phyloP scores from a whole-genome alignment of 495 filamentous ascomycete species.

The Podospora pseudoanserina region DNA sequence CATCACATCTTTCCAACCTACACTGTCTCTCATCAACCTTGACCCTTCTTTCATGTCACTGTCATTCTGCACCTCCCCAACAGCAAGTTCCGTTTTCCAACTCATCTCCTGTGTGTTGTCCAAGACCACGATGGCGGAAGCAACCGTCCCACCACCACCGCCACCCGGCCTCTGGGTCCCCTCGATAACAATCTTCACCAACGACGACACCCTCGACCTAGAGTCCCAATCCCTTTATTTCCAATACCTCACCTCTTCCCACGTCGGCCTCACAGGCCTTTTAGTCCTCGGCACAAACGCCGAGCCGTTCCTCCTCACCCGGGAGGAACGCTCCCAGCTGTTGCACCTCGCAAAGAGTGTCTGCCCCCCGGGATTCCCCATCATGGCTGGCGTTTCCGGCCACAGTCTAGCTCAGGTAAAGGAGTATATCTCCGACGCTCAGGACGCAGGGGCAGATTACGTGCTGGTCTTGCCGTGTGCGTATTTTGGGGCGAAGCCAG shows the following conservation, averaged over 20 bases:
- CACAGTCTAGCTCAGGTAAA: constrained; percentile 63
- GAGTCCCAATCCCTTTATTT: constrained; percentile 51
- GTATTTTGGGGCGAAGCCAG: constrained; percentile 59
- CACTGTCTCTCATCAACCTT: neutral
- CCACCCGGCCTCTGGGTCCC: constrained; percentile 44
- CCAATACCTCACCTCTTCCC: constrained; percentile 45
- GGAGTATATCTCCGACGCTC: constrained; percentile 57
- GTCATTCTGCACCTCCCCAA: no score
- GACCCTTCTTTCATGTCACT: no score
- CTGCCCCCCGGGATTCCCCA: constrained; percentile 44
- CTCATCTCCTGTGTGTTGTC: no score
- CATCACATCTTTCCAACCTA: neutral
- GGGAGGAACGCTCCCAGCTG: constrained; percentile 53
- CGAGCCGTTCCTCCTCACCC: constrained; percentile 62
- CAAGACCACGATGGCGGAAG: neutral
- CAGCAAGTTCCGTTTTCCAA: no score
- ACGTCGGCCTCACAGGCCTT: constrained; percentile 53
- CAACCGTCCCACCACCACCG: constrained; percentile 34
- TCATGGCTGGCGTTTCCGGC: constrained; percentile 62
- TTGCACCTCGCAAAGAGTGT: constrained; percentile 49
- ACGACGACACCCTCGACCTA: constrained; percentile 49
- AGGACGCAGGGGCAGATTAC: constrained; percentile 56
- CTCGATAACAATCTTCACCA: constrained; percentile 54
- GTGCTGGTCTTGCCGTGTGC: constrained; percentile 59
- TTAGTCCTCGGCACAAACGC: constrained; percentile 64